Conservation (phyloP, 2,329 filamentous ascomycete species). For the Aspergillus sp. region DNA sequence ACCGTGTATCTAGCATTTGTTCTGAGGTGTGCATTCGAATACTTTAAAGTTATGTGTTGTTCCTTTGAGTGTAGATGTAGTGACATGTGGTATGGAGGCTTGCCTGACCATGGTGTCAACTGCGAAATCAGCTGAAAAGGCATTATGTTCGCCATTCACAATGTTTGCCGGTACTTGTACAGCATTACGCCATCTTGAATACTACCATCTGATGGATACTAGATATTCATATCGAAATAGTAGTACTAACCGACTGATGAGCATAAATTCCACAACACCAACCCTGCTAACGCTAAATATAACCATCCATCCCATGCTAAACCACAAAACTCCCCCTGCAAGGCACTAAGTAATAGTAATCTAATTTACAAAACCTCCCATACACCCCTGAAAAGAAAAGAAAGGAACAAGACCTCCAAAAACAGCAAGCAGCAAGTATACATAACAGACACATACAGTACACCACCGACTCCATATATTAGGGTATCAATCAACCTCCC, state of each 20-base stretch:
- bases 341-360: not conserved
- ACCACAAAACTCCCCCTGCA: not conserved
- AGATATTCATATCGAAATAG: too few species aligned
- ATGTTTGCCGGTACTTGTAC: too few species aligned
- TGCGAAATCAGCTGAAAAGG: too few species aligned
- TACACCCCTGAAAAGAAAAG: not conserved
- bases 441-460: not conserved
- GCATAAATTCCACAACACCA: not conserved
- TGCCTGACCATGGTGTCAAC: too few species aligned
- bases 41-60: not conserved
- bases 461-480: not conserved
- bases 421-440: conserved; percentile 9
- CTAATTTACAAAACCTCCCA: not conserved
- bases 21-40: conserved; percentile 13
- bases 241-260: not conserved
- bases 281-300: not conserved
- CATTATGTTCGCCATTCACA: too few species aligned
- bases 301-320: not conserved
- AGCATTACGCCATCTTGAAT: not conserved
- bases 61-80: not conserved
- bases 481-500: not conserved
- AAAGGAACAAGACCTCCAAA: not conserved
- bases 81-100: not conserved
- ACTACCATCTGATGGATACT: not conserved
- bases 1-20: conserved; percentile 18